A percentile compares a stretch with the other conserved stretches of the same genome.
Evolutionary conservation across 129 eudicot genomes (phyloP).

Genomic region (Tagetes patula): DNA sequence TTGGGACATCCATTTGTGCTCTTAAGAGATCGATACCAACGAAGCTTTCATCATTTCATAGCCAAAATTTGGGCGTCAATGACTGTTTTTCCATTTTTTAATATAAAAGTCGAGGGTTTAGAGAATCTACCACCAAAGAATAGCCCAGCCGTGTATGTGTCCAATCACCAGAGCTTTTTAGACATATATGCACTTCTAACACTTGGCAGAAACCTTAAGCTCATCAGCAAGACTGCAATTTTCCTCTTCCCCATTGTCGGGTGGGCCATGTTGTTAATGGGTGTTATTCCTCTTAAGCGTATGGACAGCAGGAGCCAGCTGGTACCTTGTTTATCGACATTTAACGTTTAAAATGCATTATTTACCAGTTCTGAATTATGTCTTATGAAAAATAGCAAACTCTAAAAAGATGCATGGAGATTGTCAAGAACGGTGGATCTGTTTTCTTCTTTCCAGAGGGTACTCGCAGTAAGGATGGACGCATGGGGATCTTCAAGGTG

Average conservation of each 20-base stretch:
- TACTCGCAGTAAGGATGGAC: slow-evolving; percentile 83
- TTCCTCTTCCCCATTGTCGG: slow-evolving; percentile 81
- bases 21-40: slow-evolving; percentile 58
- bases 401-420: slow-evolving; percentile 78
- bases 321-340: slow-evolving; percentile 39
- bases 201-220: slow-evolving; percentile 84
- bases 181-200: slow-evolving; percentile 86
- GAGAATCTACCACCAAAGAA: slow-evolving; percentile 70
- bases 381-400: slow-evolving; percentile 54
- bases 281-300: slow-evolving; percentile 83
- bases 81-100: slow-evolving; percentile 62
- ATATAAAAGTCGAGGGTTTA: slow-evolving; percentile 62
- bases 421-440: slow-evolving; percentile 88
- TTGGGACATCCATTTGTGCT: slow-evolving; percentile 88
- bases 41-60: slow-evolving; percentile 61
- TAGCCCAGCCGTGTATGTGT: slow-evolving; percentile 81
- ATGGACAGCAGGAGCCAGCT: slow-evolving; percentile 93
- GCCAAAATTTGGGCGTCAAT: slow-evolving; percentile 76
- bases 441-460: slow-evolving; percentile 97
- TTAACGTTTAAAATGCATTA: neutral
- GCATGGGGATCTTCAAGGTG: slow-evolving; percentile 84
- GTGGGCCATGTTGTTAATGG: slow-evolving; percentile 95
- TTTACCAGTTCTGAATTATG: neutral
- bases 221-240: slow-evolving; percentile 85
- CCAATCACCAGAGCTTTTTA: slow-evolving; percentile 94